These are phyloP conservation scores for Leptographium radiaticola DNA, from an alignment of 2,329 filamentous ascomycete genomes.

Conservation along the genomic window DNA sequence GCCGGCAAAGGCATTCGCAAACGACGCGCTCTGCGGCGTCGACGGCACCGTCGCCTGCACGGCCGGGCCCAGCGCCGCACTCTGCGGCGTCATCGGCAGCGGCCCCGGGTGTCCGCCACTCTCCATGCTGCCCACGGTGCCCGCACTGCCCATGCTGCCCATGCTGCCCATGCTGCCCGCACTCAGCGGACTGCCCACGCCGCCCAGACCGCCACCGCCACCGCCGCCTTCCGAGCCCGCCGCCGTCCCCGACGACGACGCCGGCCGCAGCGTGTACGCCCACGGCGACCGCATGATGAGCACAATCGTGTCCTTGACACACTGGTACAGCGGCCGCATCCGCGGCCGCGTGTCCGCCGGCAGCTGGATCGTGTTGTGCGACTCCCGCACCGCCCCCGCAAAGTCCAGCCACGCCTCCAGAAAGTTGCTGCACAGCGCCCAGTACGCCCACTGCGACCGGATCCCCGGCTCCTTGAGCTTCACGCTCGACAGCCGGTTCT, in stretches of 20 bases:
- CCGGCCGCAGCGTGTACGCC: constrained; percentile 28
- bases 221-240: constrained; percentile 8
- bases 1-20: constrained; percentile 39
- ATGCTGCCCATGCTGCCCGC: constrained; percentile 7
- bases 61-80: constrained; percentile 77
- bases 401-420: constrained; percentile 58
- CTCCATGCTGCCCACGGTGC: constrained; percentile 3
- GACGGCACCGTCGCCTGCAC: constrained; percentile 80
- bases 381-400: constrained; percentile 44
- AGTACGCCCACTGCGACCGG: constrained; percentile 48
- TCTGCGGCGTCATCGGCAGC: constrained; percentile 75
- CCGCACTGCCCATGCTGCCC: constrained; percentile 7
- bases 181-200: constrained; percentile 18
- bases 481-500: constrained; percentile 60
- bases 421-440: constrained; percentile 63
- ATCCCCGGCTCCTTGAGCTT: constrained; percentile 75
- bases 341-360: constrained; percentile 57
- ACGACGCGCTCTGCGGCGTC: constrained; percentile 47
- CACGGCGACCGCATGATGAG: constrained; percentile 53
- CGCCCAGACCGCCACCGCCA: constrained; percentile 12
- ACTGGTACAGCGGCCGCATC: constrained; percentile 69
- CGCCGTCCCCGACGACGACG: constrained; percentile 19
- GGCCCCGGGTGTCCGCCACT: constrained; percentile 14
- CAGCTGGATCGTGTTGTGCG: constrained; percentile 37
- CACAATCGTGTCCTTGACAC: constrained; percentile 66